Base-by-base conservation (phyloP, 169 alveolate species). In the Cryptosporidium andersoni region DNA sequence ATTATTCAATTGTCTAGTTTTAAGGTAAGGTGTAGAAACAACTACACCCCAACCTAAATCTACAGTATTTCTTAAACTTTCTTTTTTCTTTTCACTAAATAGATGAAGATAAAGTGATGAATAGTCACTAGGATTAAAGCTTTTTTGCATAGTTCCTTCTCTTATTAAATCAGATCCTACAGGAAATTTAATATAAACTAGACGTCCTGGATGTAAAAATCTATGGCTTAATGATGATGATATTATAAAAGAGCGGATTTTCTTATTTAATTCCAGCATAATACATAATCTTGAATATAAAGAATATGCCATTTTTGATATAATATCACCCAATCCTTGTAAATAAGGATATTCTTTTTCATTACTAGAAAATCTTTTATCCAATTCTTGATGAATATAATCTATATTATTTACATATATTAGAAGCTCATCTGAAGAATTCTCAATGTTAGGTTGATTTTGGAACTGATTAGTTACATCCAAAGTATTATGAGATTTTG, bases 171-270 rank as follows among this genome's bases (percentile, higher is more conserved):
- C 51, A 1, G 39, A 34, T 16, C 55, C 85, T 66, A 90, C 94
- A 88, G 80, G 60, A 58, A 81, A 89, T 82, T 51, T 65, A 14
- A 94, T 81, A 81, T 90, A 89, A n/a, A 96, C 81, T 14, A 96
- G 52, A 82, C 98, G 90, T 5, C 98, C 98, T 42, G 93, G 91
- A 16, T 85, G 80, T 58, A 94, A 85, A 82, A 90, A 96, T 5
- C 95, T 94, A 67, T 92, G 89, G 3, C 94, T 88, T 60, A 90
- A 89, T 65, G 89, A 91, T 40, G 95, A 94, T 81, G 91, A 68
- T 47, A 89, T 89, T 5, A 91, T 66, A 62, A 82, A 89, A 42
- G 81, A 80, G 12, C 88, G 88, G 25, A 94, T 74, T 25, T 56
- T 36, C 12, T 58, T 80, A 64, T 91, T 56, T 63, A 88, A 37